Base-by-base conservation (phyloP, 768 basidiomycete genomes). In the Leucogyrophana mollusca region DNA sequence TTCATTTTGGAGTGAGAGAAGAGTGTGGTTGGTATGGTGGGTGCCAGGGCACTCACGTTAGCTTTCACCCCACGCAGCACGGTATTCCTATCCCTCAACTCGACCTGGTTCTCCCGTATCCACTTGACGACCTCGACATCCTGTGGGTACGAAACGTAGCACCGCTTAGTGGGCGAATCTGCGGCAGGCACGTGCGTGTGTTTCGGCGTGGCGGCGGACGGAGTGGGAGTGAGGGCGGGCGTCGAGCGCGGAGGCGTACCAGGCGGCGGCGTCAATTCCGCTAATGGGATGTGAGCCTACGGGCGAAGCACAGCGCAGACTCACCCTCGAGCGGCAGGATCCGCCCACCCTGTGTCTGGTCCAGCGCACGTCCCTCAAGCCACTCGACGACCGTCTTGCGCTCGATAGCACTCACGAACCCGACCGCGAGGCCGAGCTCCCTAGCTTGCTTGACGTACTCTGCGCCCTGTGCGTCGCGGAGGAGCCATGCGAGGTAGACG, bases 371-470 rank as follows among this genome's bases (percentile, higher is more conserved):
- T 27, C 88, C 83, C 56, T 87, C 82, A 35, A 97, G 61, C 83
- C 88, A 97, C 42, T 94, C 93, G 27, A 90, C 81, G 0, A 95
- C 83, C 36, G 74, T 75, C 70, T 89, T 91, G 51, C 94, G 73
- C 67, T 96, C 94, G 3, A 91, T 90, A 25, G 92, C 82, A 54
- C 87, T 84, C 32, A 97, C 90, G 61, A 92, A 80, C 0, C 86
- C 85, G 32, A 82, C 77, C 2, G 80, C 73, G 23, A 93, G 68
- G 1, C 90, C 87, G 34, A 76, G 76, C 57, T 88, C 87, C 45
- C 90, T 74, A 2, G 86, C 85, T 56, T 88, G 84, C 60, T 85
- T 87, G 80, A 95, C 83, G 68, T 98, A 98, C 53, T 94, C 91
- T 13, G 86, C 88, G 23, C 83, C 81, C 0, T 81, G 73, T 0